phyloP scores from a whole-genome alignment of 1,139 yeast genomes.

The Zygosaccharomyces pseudobailii region DNA sequence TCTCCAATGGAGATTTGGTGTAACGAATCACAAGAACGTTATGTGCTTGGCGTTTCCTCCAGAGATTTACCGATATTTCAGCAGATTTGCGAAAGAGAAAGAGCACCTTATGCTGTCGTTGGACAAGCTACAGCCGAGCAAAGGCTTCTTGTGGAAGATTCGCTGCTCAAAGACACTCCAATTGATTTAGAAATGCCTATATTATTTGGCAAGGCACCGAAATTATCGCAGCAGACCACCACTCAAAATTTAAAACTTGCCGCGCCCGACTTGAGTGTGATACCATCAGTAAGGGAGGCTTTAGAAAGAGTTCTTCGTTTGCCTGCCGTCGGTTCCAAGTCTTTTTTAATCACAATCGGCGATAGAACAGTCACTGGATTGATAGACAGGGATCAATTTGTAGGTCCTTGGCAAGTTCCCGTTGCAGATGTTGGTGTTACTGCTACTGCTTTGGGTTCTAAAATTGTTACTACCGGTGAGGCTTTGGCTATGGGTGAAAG shows the following conservation, averaged over 20 bases:
- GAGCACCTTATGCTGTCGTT: slow-evolving; percentile 94
- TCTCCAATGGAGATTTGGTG: slow-evolving; percentile 99
- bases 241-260: slow-evolving; percentile 58
- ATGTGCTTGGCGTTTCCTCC: slow-evolving; percentile 87
- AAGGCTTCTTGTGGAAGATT: slow-evolving; percentile 76
- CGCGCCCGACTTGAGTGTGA: slow-evolving; percentile 42
- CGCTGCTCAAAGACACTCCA: slow-evolving; percentile 70
- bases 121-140: slow-evolving; percentile 90
- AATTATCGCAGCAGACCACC: slow-evolving; percentile 75
- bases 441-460: slow-evolving; percentile 73
- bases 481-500: slow-evolving; percentile 98
- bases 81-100: slow-evolving; percentile 85
- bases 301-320: slow-evolving; percentile 76
- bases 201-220: slow-evolving; percentile 96
- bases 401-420: slow-evolving; percentile 99
- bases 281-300: slow-evolving; percentile 54
- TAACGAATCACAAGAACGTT: slow-evolving; percentile 98
- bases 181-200: slow-evolving; percentile 95
- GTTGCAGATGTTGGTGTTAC: slow-evolving; percentile 99
- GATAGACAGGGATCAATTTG: slow-evolving; percentile 97
- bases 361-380: slow-evolving; percentile 96
- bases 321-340: slow-evolving; percentile 95
- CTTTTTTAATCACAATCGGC: slow-evolving; percentile 92
- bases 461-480: slow-evolving; percentile 75
- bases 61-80: slow-evolving; percentile 68